Conservation (phyloP, 768 basidiomycete genomes). For the Pleurotus sapidus region DNA sequence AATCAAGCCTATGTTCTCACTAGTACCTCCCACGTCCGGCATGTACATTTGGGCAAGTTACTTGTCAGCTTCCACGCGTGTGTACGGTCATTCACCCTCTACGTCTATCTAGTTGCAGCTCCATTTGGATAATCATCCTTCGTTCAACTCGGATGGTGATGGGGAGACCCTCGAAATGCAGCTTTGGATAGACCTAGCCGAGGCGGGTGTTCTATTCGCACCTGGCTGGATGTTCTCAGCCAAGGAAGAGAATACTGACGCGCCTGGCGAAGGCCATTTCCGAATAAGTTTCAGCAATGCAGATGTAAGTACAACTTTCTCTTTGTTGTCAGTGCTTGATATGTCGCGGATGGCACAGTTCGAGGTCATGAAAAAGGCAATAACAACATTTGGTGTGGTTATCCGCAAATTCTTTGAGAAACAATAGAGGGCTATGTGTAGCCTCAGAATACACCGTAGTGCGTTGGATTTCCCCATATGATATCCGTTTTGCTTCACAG, state of each 20-base stretch:
- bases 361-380: constrained; percentile 43
- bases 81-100: background rate
- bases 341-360: constrained; percentile 16
- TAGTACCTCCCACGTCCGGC: constrained; percentile 76
- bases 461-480: too few relatives aligned
- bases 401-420: constrained; percentile 38
- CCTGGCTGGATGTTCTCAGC: constrained; percentile 54
- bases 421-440: background rate
- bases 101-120: constrained; percentile 36
- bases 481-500: too few relatives aligned
- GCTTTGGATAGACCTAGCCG: constrained; percentile 59
- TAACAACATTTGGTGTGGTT: constrained; percentile 41
- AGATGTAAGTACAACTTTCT: constrained; percentile 33
- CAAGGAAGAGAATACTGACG: constrained; percentile 15
- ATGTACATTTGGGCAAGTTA: constrained; percentile 75
- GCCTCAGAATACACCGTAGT: background rate
- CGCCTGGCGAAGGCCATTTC: constrained; percentile 42
- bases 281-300: constrained; percentile 55
- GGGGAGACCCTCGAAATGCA: constrained; percentile 46
- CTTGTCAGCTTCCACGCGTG: background rate
- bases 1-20: constrained; percentile 48
- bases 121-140: constrained; percentile 56
- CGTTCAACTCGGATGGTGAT: constrained; percentile 31
- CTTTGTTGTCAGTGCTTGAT: background rate
- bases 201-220: constrained; percentile 59